These are phyloP conservation scores for Thraustochytrium striatum DNA, from an alignment of 352 stramenopile species.

Conservation along the genomic window DNA sequence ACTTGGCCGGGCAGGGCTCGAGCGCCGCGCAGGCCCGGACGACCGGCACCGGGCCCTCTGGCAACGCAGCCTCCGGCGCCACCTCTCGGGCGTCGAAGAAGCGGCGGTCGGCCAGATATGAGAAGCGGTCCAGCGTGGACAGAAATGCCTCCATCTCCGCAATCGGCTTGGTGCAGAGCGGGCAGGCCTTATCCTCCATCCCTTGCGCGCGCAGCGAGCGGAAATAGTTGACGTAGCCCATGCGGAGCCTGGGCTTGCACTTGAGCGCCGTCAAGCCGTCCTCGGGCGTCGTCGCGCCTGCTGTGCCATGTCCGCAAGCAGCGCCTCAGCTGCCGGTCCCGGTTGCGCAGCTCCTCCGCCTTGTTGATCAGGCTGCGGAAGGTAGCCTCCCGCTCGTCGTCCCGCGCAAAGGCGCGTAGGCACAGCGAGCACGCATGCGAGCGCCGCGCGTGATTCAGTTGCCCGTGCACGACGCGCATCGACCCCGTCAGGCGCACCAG, in stretches of 20 bases:
- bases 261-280: too few species aligned
- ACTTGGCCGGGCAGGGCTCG: not conserved
- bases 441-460: too few species aligned
- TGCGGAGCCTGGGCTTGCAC: slow-evolving; percentile 16
- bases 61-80: not conserved
- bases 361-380: too few species aligned
- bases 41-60: not conserved
- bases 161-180: slow-evolving; percentile 7
- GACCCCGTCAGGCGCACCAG: not conserved
- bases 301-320: too few species aligned
- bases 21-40: not conserved
- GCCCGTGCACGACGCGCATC: too few species aligned
- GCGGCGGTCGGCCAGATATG: not conserved
- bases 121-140: slow-evolving; percentile 30
- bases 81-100: slow-evolving; percentile 42
- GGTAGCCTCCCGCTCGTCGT: too few species aligned
- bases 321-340: too few species aligned
- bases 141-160: slow-evolving; percentile 25
- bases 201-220: slow-evolving; percentile 8
- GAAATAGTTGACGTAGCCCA: slow-evolving; percentile 44
- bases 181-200: slow-evolving; percentile 4
- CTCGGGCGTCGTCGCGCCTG: too few species aligned
- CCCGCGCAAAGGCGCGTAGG: too few species aligned
- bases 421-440: too few species aligned
- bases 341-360: too few species aligned